A percentile compares a stretch with the other conserved stretches of the same genome.
Conservation (phyloP, 2,329 filamentous ascomycete genomes). For the Talaromyces pinophilus region DNA sequence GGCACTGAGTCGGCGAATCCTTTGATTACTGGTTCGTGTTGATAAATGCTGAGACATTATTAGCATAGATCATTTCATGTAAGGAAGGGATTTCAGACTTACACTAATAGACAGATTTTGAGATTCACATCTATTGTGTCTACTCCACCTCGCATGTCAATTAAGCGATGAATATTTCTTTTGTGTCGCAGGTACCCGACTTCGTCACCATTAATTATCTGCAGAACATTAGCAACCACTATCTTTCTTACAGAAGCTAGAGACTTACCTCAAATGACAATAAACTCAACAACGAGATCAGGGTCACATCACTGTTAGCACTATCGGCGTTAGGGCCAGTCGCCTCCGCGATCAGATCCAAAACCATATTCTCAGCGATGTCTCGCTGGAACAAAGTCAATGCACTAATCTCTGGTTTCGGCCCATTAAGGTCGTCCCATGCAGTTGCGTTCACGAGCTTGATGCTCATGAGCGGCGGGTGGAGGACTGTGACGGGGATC, state of each 20-base stretch:
- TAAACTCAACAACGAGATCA: slow-evolving; percentile 15
- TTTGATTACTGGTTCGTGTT: slow-evolving; percentile 12
- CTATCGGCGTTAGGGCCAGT: slow-evolving; percentile 14
- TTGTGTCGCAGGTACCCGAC: slow-evolving; percentile 23
- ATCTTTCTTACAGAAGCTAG: neutral
- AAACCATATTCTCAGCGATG: slow-evolving; percentile 25
- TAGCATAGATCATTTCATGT: neutral
- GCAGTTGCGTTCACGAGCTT: slow-evolving; percentile 29
- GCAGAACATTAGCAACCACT: neutral
- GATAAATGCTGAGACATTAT: neutral
- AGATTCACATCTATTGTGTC: slow-evolving; percentile 25
- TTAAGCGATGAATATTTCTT: slow-evolving; percentile 16
- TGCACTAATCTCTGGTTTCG: slow-evolving; percentile 22
- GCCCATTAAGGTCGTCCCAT: slow-evolving; percentile 27
- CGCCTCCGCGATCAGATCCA: slow-evolving; percentile 16
- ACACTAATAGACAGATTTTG: slow-evolving; percentile 23
- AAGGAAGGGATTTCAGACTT: neutral
- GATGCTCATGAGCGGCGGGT: slow-evolving; percentile 27
- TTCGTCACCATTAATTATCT: slow-evolving; percentile 26
- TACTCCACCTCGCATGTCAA: slow-evolving; percentile 23
- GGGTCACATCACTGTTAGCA: neutral
- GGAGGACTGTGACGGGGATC: slow-evolving; percentile 20
- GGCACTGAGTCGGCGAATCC: neutral
- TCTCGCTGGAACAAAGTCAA: slow-evolving; percentile 25
- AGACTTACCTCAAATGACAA: slow-evolving; percentile 20